phyloP scores from a whole-genome alignment of 2,329 filamentous ascomycete species.

The Ophiostoma quercus region DNA sequence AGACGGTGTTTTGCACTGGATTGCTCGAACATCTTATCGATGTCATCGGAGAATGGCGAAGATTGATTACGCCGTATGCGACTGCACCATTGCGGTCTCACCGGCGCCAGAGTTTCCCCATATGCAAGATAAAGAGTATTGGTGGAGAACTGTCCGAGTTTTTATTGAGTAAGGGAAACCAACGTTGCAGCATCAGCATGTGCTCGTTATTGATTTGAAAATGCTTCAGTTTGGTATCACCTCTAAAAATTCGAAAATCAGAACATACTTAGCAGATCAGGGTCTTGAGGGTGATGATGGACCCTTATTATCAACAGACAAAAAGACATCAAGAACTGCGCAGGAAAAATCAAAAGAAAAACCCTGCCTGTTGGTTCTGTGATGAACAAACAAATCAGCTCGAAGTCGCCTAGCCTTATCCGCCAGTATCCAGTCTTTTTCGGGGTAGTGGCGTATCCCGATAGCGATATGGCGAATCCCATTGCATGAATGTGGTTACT shows the following conservation, averaged over 20 bases:
- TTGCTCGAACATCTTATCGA: not conserved
- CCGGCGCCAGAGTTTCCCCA: not conserved
- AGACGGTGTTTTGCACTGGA: not conserved
- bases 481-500: not conserved
- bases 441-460: constrained; percentile 10
- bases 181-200: not conserved
- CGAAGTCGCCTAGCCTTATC: not conserved
- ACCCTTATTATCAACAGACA: not conserved
- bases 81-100: not conserved
- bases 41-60: not conserved
- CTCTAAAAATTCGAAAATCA: not conserved
- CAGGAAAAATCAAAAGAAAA: not conserved
- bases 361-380: not conserved
- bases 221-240: not conserved
- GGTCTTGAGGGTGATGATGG: not conserved
- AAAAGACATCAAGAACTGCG: not conserved
- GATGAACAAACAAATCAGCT: not conserved
- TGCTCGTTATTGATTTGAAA: not conserved
- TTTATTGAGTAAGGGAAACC: not conserved
- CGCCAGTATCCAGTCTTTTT: not conserved
- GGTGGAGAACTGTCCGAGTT: constrained; percentile 1
- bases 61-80: not conserved
- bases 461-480: constrained; percentile 6
- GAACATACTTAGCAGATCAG: not conserved
- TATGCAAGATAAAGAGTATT: not conserved